These are phyloP conservation scores for Metarhizium anisopliae DNA, from an alignment of 2,329 filamentous ascomycete genomes.

Conservation along the genomic window DNA sequence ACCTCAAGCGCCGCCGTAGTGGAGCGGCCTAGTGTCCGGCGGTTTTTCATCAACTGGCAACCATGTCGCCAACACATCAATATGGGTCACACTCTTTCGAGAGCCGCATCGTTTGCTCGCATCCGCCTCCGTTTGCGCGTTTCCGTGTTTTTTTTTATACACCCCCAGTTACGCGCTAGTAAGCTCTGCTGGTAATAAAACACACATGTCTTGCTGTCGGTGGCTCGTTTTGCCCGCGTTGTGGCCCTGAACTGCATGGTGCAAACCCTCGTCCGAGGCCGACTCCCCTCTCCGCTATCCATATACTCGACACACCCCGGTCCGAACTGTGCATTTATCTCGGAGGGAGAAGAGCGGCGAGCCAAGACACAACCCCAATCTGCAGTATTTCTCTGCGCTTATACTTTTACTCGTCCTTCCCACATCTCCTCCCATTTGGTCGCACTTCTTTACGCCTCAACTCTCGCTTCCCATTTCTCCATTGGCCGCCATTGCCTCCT, in stretches of 20 bases:
- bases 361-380: conserved; percentile 2
- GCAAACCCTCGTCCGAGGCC: conserved; percentile 2
- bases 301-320: not conserved
- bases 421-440: not conserved
- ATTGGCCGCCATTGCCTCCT: conserved; percentile 49
- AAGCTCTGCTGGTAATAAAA: conserved; percentile 33
- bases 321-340: not conserved
- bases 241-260: conserved; percentile 3
- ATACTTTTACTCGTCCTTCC: conserved; percentile 7
- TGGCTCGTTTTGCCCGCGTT: conserved; percentile 39
- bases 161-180: conserved; percentile 42
- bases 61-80: conserved; percentile 86
- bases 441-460: conserved; percentile 3
- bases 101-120: conserved; percentile 58
- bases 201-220: conserved; percentile 52
- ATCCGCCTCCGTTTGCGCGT: conserved; percentile 34
- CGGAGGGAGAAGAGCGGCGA: not conserved
- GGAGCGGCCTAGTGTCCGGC: conserved; percentile 55
- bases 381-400: conserved; percentile 1
- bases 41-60: conserved; percentile 66
- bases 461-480: conserved; percentile 18
- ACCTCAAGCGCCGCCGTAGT: conserved; percentile 44
- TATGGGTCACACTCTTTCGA: conserved; percentile 55
- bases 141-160: conserved; percentile 27
- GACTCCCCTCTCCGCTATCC: conserved; percentile 1